Percentiles rank a stretch among this genome's conserved stretches.
These are phyloP conservation scores for Debaryomyces sp. DNA, from an alignment of 1,139 yeast genomes.

Conservation along the genomic window DNA sequence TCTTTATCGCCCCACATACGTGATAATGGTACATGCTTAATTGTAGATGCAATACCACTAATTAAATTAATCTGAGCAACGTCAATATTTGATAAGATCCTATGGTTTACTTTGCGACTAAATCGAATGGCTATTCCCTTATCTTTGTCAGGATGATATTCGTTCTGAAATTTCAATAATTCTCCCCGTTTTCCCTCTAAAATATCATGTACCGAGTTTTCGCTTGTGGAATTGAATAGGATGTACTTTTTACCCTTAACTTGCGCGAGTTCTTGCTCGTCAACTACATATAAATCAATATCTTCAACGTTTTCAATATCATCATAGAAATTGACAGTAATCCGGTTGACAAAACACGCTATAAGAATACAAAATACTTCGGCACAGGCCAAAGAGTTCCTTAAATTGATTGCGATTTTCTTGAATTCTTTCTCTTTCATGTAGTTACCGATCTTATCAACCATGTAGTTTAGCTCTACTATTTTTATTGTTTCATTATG, in stretches of 20 bases:
- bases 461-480: slow-evolving; percentile 28
- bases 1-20: slow-evolving; percentile 46
- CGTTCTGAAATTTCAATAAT: slow-evolving; percentile 25
- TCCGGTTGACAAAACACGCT: slow-evolving; percentile 33
- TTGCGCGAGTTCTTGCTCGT: slow-evolving; percentile 11
- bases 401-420: slow-evolving; percentile 21
- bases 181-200: slow-evolving; percentile 5
- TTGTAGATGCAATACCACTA: slow-evolving; percentile 62
- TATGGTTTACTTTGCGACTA: slow-evolving; percentile 22
- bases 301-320: slow-evolving; percentile 13
- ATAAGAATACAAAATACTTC: slow-evolving; percentile 27
- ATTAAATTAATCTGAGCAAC: slow-evolving; percentile 66
- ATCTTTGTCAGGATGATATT: slow-evolving; percentile 37
- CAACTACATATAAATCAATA: slow-evolving; percentile 12
- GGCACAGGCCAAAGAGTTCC: slow-evolving; percentile 19
- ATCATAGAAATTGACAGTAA: slow-evolving; percentile 25
- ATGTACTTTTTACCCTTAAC: slow-evolving; percentile 3
- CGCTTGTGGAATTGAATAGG: slow-evolving; percentile 4
- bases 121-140: slow-evolving; percentile 40
- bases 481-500: slow-evolving; percentile 20
- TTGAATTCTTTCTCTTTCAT: slow-evolving; percentile 16
- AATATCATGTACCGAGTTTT: slow-evolving; percentile 4
- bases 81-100: slow-evolving; percentile 27
- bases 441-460: slow-evolving; percentile 18
- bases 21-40: slow-evolving; percentile 57